A percentile compares a stretch with the other conserved stretches of the same genome.
phyloP scores from a whole-genome alignment of 139 green algal genomes.

The Auxenochlorella pyrenoidosa region DNA sequence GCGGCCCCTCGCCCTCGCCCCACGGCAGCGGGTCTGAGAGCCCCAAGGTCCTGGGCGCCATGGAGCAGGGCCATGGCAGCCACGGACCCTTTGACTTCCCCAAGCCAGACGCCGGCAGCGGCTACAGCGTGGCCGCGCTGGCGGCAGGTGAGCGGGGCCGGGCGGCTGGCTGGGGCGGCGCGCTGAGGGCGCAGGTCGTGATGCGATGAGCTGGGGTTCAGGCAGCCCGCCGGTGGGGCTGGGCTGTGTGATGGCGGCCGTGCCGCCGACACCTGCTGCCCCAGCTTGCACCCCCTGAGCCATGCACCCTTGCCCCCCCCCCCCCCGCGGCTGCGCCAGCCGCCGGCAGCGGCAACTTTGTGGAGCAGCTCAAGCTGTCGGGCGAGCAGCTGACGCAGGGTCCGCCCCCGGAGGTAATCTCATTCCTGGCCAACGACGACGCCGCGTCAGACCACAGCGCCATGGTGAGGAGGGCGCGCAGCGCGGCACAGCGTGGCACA shows the following conservation, averaged over 20 bases:
- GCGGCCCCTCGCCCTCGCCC: background rate
- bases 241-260: too few relatives aligned
- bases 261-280: background rate
- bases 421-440: conserved; percentile 27
- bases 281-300: background rate
- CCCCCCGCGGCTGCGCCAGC: background rate
- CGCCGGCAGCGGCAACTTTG: background rate
- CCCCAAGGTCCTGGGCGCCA: conserved; percentile 25
- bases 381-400: conserved; percentile 3
- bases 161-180: too few relatives aligned
- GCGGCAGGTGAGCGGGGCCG: background rate
- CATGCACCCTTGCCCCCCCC: background rate
- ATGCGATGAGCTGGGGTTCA: too few relatives aligned
- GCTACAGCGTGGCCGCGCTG: conserved; percentile 18
- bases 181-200: too few relatives aligned
- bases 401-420: conserved; percentile 22
- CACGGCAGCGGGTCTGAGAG: background rate
- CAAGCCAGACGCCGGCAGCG: background rate
- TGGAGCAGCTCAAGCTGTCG: background rate
- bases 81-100: background rate
- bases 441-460: background rate
- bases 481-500: too few relatives aligned
- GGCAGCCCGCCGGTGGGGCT: background rate
- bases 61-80: conserved; percentile 15
- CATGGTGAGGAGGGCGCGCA: background rate